phyloP scores from a whole-genome alignment of 371 early-diverging fungal genomes.

The Gilbertella persicaria region DNA sequence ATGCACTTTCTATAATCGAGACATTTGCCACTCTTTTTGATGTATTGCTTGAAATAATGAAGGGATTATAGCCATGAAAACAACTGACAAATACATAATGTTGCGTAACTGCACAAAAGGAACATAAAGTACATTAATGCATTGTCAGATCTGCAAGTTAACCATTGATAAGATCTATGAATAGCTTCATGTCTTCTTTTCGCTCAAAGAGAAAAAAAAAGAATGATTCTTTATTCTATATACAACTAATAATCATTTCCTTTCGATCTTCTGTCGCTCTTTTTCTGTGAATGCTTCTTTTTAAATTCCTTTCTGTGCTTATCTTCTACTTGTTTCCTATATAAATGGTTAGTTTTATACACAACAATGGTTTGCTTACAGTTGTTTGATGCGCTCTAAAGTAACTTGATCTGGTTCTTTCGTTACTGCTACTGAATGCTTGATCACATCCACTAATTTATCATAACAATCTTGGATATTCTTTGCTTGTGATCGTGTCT shows the following conservation, averaged over 20 bases:
- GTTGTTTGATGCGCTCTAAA: slow-evolving; percentile 56
- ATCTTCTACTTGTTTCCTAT: slow-evolving; percentile 15
- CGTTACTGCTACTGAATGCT: slow-evolving; percentile 69
- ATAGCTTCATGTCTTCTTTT: no score
- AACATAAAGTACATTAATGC: no score
- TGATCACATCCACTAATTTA: slow-evolving; percentile 67
- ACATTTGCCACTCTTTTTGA: no score
- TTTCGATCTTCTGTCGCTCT: slow-evolving; percentile 37
- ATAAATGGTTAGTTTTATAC: background rate
- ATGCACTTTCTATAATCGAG: no score
- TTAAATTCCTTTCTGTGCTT: slow-evolving; percentile 31
- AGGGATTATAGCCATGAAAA: no score
- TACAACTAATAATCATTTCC: slow-evolving; percentile 25
- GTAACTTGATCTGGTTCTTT: slow-evolving; percentile 71
- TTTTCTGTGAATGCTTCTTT: slow-evolving; percentile 41
- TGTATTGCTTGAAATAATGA: no score
- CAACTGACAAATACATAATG: no score
- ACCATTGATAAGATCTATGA: no score
- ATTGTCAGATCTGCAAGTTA: no score
- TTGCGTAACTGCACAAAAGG: no score
- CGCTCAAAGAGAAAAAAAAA: no score
- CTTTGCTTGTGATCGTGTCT: slow-evolving; percentile 76
- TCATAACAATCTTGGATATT: slow-evolving; percentile 83
- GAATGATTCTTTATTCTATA: background rate
- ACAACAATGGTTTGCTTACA: slow-evolving; percentile 46